Evolutionary conservation across 2,329 filamentous ascomycete species (phyloP).

Genomic region (Aspergillus ochraceus): DNA sequence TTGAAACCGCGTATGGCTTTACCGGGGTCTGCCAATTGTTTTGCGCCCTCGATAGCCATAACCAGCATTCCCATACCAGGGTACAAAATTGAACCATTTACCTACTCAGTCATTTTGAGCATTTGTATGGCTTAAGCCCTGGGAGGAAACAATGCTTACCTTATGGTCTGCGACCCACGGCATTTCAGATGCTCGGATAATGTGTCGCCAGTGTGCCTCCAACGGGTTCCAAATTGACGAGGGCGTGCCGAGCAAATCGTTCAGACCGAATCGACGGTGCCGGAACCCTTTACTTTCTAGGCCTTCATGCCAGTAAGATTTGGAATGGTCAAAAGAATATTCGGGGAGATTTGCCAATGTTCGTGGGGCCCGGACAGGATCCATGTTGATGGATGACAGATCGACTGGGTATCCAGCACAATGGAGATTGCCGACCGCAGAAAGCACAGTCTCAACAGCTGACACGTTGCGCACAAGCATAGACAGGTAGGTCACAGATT

Average conservation of each 20-base stretch:
- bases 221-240: constrained; percentile 6
- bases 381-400: background rate
- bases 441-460: background rate
- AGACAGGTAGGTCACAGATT: background rate
- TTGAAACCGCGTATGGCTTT: background rate
- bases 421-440: background rate
- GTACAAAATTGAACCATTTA: constrained; percentile 16
- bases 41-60: constrained; percentile 18
- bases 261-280: background rate
- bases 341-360: background rate
- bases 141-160: background rate
- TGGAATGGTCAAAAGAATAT: background rate
- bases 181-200: constrained; percentile 34
- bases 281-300: background rate
- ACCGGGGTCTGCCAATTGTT: constrained; percentile 10
- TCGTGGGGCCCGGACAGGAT: too few species aligned
- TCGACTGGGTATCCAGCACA: background rate
- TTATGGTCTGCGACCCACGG: constrained; percentile 49
- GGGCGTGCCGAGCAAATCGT: background rate
- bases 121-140: background rate
- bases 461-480: background rate
- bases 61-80: constrained; percentile 19
- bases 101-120: constrained; percentile 5
- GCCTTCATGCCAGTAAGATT: background rate
- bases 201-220: constrained; percentile 44